These are phyloP conservation scores for Pyrenochaeta sp. DNA, from an alignment of 2,329 filamentous ascomycete species.

Conservation along the genomic window DNA sequence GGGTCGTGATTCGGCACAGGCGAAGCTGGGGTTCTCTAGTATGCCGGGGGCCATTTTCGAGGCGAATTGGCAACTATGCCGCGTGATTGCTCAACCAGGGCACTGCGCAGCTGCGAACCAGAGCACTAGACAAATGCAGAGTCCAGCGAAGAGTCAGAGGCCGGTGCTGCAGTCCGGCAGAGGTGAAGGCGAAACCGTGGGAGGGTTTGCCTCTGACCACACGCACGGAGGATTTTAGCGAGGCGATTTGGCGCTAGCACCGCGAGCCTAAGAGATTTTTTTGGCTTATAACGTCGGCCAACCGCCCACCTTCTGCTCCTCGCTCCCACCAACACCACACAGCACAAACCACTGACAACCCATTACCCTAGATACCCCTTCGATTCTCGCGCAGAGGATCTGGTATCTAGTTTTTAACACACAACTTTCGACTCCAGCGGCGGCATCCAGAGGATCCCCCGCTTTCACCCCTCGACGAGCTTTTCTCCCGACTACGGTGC, in stretches of 20 bases:
- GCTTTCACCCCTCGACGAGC: slow-evolving; percentile 52
- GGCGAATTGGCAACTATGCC: slow-evolving; percentile 7
- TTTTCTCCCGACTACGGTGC: slow-evolving; percentile 52
- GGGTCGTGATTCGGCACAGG: slow-evolving; percentile 43
- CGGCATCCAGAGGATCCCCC: slow-evolving; percentile 54
- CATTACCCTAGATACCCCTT: slow-evolving; percentile 51
- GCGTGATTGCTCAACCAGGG: slow-evolving; percentile 14
- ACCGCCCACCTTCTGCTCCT: slow-evolving; percentile 34
- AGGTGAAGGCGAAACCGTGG: slow-evolving; percentile 22
- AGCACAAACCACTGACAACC: slow-evolving; percentile 37
- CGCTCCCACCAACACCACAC: slow-evolving; percentile 37
- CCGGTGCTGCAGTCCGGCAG: slow-evolving; percentile 8
- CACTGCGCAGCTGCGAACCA: slow-evolving; percentile 11
- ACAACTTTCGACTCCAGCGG: slow-evolving; percentile 41
- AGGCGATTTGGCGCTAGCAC: slow-evolving; percentile 18
- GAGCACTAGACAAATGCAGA: slow-evolving; percentile 12
- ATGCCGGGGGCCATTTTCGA: slow-evolving; percentile 46
- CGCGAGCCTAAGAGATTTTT: slow-evolving; percentile 18
- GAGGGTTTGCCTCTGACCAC: slow-evolving; percentile 1
- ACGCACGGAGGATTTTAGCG: slow-evolving; percentile 2
- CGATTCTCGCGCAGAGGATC: slow-evolving; percentile 57
- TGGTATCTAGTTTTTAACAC: slow-evolving; percentile 56
- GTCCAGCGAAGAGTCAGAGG: slow-evolving; percentile 18
- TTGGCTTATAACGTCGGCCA: slow-evolving; percentile 19
- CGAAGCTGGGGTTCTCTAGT: slow-evolving; percentile 32